Conservation (phyloP, 2,329 filamentous ascomycete species). For the Chaetoscypha palmicola region DNA sequence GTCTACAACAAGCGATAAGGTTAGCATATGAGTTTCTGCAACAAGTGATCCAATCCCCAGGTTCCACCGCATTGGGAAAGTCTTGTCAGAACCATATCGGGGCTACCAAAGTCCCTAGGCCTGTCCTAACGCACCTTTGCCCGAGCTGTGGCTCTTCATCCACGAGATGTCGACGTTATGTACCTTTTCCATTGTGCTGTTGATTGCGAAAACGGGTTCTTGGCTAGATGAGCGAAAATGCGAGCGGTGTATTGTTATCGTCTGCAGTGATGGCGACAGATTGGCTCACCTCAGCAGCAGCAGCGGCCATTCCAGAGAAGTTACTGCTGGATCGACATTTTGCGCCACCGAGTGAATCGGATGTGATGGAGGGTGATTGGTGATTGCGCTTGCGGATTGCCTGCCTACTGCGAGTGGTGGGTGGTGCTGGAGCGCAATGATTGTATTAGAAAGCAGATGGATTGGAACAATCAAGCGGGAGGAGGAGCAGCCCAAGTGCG, state of each 20-base stretch:
- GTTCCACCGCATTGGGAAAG: conserved; percentile 10
- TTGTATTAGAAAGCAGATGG: not conserved
- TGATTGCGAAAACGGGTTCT: not conserved
- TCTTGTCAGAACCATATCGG: conserved; percentile 5
- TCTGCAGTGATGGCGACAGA: conserved; percentile 4
- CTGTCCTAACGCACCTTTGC: conserved; percentile 23
- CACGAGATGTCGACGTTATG: conserved; percentile 31
- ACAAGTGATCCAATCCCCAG: not conserved
- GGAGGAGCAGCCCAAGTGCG: not conserved
- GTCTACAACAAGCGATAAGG: conserved; percentile 7
- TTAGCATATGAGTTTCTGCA: conserved; percentile 5
- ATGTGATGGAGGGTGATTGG: too few species aligned
- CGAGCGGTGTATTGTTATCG: conserved; percentile 4
- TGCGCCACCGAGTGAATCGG: conserved; percentile 5
- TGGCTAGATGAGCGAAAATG: not conserved
- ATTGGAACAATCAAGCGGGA: not conserved
- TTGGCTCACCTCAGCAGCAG: conserved; percentile 12
- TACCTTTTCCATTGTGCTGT: conserved; percentile 27
- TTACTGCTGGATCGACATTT: conserved; percentile 8
- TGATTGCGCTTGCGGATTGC: not conserved
- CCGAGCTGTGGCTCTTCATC: conserved; percentile 27
- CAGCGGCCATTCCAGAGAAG: conserved; percentile 9
- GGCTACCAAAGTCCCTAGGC: not conserved
- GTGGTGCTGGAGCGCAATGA: not conserved
- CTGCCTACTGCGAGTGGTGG: not conserved